These are phyloP conservation scores for Dactylella cylindrospora DNA, from an alignment of 2,329 filamentous ascomycete genomes.

Conservation along the genomic window DNA sequence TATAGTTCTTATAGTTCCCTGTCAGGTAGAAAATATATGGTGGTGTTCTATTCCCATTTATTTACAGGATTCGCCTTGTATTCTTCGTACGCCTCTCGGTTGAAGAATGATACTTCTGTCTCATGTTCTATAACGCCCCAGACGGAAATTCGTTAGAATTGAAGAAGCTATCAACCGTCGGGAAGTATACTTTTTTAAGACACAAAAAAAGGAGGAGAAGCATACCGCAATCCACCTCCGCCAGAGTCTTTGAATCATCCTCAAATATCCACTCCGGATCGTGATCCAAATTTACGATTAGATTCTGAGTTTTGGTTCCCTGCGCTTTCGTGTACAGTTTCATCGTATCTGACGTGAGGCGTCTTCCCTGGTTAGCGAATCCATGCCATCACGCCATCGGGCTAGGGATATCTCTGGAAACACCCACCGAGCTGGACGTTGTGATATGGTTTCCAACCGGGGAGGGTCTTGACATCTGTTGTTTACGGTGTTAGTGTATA, in stretches of 20 bases:
- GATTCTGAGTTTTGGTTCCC: slow-evolving; percentile 49
- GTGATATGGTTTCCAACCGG: slow-evolving; percentile 44
- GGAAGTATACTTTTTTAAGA: background rate
- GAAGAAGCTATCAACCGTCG: no score
- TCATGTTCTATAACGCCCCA: slow-evolving; percentile 46
- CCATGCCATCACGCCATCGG: background rate
- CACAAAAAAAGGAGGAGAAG: background rate
- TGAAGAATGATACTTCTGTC: slow-evolving; percentile 49
- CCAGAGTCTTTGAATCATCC: slow-evolving; percentile 46
- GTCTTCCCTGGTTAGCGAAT: no score
- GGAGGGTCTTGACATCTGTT: slow-evolving; percentile 31
- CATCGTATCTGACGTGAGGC: slow-evolving; percentile 47
- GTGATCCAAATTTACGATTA: slow-evolving; percentile 49
- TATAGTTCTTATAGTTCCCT: no score
- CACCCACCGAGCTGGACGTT: slow-evolving; percentile 34
- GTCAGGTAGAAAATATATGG: no score
- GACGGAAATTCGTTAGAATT: background rate
- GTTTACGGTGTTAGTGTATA: no score
- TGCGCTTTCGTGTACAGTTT: slow-evolving; percentile 50
- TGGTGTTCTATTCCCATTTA: slow-evolving; percentile 46
- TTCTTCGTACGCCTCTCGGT: slow-evolving; percentile 47
- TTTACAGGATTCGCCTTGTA: slow-evolving; percentile 48
- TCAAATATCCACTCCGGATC: slow-evolving; percentile 47
- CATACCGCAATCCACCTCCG: slow-evolving; percentile 48
- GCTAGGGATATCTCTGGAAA: background rate